Evolutionary conservation across 164 flowering plant species (phyloP), one percentile per base, ranked within the genome.

Genomic region (grape (Vitis vinifera)): DNA sequence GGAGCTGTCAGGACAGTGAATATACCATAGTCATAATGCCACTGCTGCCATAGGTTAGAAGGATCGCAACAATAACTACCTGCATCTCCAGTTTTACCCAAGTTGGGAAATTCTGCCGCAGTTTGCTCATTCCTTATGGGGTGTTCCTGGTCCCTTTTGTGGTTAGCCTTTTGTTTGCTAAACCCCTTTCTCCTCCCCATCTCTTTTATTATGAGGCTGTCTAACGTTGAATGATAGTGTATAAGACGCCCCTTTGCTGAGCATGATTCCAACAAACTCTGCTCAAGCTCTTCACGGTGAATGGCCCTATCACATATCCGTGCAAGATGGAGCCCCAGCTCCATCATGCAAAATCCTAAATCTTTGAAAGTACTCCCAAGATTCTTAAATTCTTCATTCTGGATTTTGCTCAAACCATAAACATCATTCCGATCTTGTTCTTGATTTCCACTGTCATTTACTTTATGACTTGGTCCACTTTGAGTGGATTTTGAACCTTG

Each of bases 1-100:
- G 98, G 98, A 70, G 84, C 72, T 6, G 97, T 87, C 70, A 96
- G 71, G 62, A 96, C 84, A 51, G 99, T 96, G 69, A 96, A 93
- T 57, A 90, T 81, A 53, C 97, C 98, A 77, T 93, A 93, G 70
- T 96, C 98, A 80, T 87, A 93, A 78, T 96, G 99, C 99, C 98
- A 93, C 66, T 93, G 92, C 84, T 96, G 98, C 98, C 99, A 96
- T 49, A 90, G 76, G 27, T 79, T 72, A 44, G 82, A 75, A 66
- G 60, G 55, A 66, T 67, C 55, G 63, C 37, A 66, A 68, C 72
- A 62, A 11, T 77, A 49, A 14, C 62, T 71, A 67, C 50, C 71
- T 72, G 65, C 78, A 55, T 55, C 69, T 57, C 49, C 63, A 37
- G 52, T 53, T 13, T 53, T 31, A 9, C 67, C 71, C 63, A 63